Conservation (phyloP, 2,329 filamentous ascomycete species). For the Nemania serpens region DNA sequence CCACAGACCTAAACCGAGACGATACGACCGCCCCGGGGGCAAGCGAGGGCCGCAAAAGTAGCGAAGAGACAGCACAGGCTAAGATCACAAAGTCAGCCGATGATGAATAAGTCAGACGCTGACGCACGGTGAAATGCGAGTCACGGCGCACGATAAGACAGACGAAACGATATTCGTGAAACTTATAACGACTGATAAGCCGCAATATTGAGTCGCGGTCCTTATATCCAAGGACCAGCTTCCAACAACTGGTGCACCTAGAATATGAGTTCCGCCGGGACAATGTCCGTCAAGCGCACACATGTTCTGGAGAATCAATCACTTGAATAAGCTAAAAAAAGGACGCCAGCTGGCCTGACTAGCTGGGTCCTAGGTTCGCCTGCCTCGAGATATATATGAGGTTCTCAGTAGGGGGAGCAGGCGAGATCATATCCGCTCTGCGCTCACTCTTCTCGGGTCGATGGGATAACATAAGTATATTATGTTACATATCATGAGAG, state of each 20-base stretch:
- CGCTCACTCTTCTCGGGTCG: background rate
- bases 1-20: conserved; percentile 14
- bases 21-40: background rate
- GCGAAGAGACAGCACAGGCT: background rate
- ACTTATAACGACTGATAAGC: background rate
- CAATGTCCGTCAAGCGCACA: background rate
- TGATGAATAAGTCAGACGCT: background rate
- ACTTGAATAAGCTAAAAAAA: background rate
- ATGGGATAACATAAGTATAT: background rate
- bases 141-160: conserved; percentile 5
- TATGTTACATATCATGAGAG: background rate
- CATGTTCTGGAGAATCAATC: background rate
- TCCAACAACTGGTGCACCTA: background rate
- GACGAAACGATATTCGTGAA: no score
- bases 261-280: background rate
- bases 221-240: background rate
- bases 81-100: background rate
- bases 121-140: conserved; percentile 6
- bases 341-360: background rate
- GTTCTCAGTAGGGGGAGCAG: background rate
- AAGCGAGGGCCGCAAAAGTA: conserved; percentile 1
- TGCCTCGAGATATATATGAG: background rate
- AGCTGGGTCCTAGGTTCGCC: background rate
- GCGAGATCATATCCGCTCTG: background rate
- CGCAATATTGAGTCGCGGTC: background rate